Base-by-base conservation (phyloP, 495 filamentous ascomycete genomes). In the Penicillium silybi region DNA sequence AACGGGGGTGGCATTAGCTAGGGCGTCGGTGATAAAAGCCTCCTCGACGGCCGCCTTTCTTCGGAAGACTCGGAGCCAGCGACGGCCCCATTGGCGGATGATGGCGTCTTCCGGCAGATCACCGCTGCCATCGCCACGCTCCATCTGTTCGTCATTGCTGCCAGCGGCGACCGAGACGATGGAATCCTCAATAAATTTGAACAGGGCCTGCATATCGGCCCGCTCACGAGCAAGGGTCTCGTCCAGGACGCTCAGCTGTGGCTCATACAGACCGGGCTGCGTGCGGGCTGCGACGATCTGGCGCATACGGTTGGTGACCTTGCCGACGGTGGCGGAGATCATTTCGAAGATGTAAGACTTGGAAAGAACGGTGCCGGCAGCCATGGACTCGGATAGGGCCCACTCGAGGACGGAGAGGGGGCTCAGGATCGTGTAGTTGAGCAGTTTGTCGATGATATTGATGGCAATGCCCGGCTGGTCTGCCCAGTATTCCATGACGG, bases 361-460 rank as follows among this genome's bases (percentile, higher is more conserved):
- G 17, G 85, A 76, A 16, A 99, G 84, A 1, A 83, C 80, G 20
- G 81, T 77, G 22, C 88, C 90, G 26, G 84, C 78, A 18, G 78
- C 80, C 17, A 84, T 66, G 42, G 80, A 72, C 51, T 86, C 80
- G 25, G 79, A 71, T 3, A 97, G 69, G 1, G 87, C 90, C 95
- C 95, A 99, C 62, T 92, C 82, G 51, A 96, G 78, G 38, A 99
- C 91, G 25, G 82, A 82, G 29, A 80, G 68, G 0, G 93, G 93
- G 9, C 82, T 87, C 7, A 99, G 78, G 53, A 99, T 95, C 32
- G 87, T 90, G 74, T 97, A 99, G 66, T 99, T 99, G 23, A 99
- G 85, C 4, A 99, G 78, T 72, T 96, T 97, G 75, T 99, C 93
- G 48, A 97, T 80, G 59, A 99, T 92, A 59, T 87, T 88, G 61